Percentiles rank a stretch among this genome's conserved stretches.
phyloP scores from a whole-genome alignment of 352 stramenopile species.

The Elongisporangium anandrum region DNA sequence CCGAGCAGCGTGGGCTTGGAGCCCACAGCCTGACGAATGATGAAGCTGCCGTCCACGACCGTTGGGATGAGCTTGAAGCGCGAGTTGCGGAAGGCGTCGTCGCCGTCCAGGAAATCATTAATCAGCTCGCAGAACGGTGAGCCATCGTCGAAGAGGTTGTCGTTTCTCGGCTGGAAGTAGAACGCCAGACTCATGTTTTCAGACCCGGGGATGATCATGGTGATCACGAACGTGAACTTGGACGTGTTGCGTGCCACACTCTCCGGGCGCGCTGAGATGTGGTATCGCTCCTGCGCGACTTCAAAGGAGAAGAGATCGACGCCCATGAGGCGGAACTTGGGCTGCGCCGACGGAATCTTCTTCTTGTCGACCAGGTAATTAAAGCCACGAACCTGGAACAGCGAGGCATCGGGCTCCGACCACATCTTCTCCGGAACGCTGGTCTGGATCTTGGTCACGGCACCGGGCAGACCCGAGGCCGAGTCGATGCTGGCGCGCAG shows the following conservation, averaged over 20 bases:
- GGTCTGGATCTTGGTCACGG: slow-evolving; percentile 64
- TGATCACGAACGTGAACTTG: slow-evolving; percentile 89
- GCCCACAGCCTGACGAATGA: slow-evolving; percentile 94
- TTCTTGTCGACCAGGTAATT: slow-evolving; percentile 90
- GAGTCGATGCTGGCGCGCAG: slow-evolving; percentile 50
- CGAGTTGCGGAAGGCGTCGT: slow-evolving; percentile 94
- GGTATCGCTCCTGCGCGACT: slow-evolving; percentile 60
- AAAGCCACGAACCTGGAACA: slow-evolving; percentile 80
- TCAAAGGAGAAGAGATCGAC: slow-evolving; percentile 84
- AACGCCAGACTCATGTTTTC: slow-evolving; percentile 83
- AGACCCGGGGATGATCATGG: slow-evolving; percentile 83
- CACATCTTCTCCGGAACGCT: slow-evolving; percentile 81
- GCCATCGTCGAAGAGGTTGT: slow-evolving; percentile 85
- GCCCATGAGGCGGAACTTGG: slow-evolving; percentile 78
- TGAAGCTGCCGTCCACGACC: slow-evolving; percentile 96
- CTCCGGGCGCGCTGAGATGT: slow-evolving; percentile 64
- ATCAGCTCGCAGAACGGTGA: slow-evolving; percentile 86
- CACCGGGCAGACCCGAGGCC: slow-evolving; percentile 43
- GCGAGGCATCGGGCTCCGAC: slow-evolving; percentile 72
- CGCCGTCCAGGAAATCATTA: slow-evolving; percentile 91
- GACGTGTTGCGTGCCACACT: slow-evolving; percentile 64
- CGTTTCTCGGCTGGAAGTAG: slow-evolving; percentile 78
- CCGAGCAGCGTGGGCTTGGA: slow-evolving; percentile 95
- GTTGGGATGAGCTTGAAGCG: slow-evolving; percentile 98
- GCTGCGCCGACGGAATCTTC: slow-evolving; percentile 67